Evolutionary conservation across 2,329 filamentous ascomycete genomes (phyloP).

Genomic region (Trichoderma sp.): DNA sequence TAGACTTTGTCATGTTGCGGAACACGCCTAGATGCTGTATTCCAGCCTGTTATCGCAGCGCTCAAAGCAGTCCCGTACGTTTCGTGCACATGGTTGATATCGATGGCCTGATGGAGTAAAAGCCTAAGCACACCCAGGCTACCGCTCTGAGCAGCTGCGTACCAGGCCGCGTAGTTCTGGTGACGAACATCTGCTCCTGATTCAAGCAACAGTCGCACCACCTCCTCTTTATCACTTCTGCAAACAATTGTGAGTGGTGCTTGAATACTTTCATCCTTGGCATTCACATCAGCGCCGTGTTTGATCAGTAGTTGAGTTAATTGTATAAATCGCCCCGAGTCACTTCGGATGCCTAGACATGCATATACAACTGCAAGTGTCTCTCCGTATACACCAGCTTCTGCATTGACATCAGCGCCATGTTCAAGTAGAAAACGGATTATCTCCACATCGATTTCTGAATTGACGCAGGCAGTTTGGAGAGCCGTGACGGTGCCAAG

Average conservation of each 20-base stretch:
- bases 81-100: neutral
- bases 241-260: neutral
- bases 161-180: neutral
- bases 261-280: neutral
- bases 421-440: neutral
- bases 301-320: neutral
- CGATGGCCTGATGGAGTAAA: neutral
- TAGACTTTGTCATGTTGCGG: neutral
- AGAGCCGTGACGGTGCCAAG: neutral
- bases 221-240: accelerated
- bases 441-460: neutral
- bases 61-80: neutral
- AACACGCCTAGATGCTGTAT: accelerated
- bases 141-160: neutral
- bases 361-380: neutral
- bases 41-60: neutral
- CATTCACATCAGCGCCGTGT: neutral
- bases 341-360: neutral
- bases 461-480: neutral
- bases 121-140: neutral
- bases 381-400: neutral
- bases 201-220: neutral
- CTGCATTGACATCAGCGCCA: neutral
- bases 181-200: neutral
- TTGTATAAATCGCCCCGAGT: too few species aligned